These are phyloP conservation scores for Microdochium trichocladiopsis DNA, from an alignment of 2,329 filamentous ascomycete species.

Conservation along the genomic window DNA sequence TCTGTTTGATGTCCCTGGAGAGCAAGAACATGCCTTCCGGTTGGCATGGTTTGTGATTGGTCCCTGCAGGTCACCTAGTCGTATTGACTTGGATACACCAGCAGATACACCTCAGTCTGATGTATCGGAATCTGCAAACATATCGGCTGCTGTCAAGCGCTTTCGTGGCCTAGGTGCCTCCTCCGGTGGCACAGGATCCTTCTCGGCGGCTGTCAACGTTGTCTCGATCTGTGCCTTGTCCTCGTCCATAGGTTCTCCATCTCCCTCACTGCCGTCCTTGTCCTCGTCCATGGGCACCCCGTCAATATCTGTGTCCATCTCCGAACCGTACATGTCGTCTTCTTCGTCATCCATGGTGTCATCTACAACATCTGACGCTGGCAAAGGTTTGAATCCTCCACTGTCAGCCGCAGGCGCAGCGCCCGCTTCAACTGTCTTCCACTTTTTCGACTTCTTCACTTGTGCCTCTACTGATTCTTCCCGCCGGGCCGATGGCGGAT, in stretches of 20 bases:
- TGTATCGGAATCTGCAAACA: background rate
- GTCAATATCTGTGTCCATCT: slow-evolving; percentile 40
- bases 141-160: slow-evolving; percentile 3
- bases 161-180: slow-evolving; percentile 13
- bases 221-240: slow-evolving; percentile 11
- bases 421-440: slow-evolving; percentile 43
- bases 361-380: slow-evolving; percentile 17
- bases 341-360: slow-evolving; percentile 37
- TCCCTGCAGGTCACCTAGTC: no score
- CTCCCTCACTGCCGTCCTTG: slow-evolving; percentile 20
- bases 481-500: slow-evolving; percentile 49
- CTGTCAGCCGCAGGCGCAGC: slow-evolving; percentile 14
- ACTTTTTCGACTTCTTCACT: slow-evolving; percentile 31
- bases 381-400: slow-evolving; percentile 17
- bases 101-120: background rate
- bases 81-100: no score
- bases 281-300: slow-evolving; percentile 31
- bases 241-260: slow-evolving; percentile 26
- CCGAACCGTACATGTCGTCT: slow-evolving; percentile 39
- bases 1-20: no score
- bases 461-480: slow-evolving; percentile 22
- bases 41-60: no score
- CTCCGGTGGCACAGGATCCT: background rate
- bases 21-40: no score
- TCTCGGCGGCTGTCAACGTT: background rate